These are phyloP conservation scores for Quercus berberidifolia DNA, from an alignment of 306 rosid genomes.

Conservation along the genomic window DNA sequence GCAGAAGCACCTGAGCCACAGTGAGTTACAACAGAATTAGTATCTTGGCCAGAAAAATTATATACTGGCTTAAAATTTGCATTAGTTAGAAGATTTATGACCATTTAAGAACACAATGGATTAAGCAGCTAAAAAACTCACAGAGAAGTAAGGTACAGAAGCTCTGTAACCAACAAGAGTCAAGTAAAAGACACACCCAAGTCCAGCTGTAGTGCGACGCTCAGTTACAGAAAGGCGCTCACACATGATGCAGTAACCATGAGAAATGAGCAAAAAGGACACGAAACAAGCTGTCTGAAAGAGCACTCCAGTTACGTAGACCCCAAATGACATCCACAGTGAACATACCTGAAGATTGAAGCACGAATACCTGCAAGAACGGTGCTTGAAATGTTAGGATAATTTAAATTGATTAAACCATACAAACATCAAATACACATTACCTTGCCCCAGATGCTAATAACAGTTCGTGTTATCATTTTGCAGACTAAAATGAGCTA, in stretches of 20 bases:
- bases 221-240: constrained; percentile 84
- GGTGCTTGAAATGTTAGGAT: constrained; percentile 4
- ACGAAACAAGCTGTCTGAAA: constrained; percentile 90
- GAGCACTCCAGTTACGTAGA: constrained; percentile 89
- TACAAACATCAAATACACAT: background rate
- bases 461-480: constrained; percentile 6
- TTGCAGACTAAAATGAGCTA: background rate
- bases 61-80: background rate
- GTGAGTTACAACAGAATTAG: constrained; percentile 23
- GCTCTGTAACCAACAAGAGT: constrained; percentile 95
- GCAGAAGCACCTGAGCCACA: constrained; percentile 70
- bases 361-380: constrained; percentile 87
- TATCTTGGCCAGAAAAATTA: constrained; percentile 14
- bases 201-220: constrained; percentile 84
- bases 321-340: constrained; percentile 98
- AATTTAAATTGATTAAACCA: constrained; percentile 2
- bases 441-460: background rate
- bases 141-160: constrained; percentile 83
- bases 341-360: constrained; percentile 79
- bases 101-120: constrained; percentile 1
- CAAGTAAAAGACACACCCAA: constrained; percentile 87
- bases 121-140: constrained; percentile 38
- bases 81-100: background rate
- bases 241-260: constrained; percentile 94
- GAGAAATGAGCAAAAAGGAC: constrained; percentile 86